Evolutionary conservation across 2,329 filamentous ascomycete species (phyloP).

Genomic region (Colletotrichum musicola): DNA sequence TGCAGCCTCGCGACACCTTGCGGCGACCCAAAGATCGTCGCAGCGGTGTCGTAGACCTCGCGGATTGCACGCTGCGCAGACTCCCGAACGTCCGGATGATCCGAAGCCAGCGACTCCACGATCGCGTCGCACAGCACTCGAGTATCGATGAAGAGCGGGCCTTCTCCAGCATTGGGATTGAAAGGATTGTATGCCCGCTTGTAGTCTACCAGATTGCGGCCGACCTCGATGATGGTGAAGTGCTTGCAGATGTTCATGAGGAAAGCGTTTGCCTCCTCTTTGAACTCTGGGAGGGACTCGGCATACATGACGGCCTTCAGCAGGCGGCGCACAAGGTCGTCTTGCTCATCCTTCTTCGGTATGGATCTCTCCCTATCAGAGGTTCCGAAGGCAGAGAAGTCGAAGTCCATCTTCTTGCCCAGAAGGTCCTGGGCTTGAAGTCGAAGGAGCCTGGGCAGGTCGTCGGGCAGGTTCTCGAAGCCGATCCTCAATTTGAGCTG

Average conservation of each 20-base stretch:
- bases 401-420: constrained; percentile 77
- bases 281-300: constrained; percentile 83
- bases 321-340: constrained; percentile 84
- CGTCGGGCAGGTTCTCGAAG: constrained; percentile 87
- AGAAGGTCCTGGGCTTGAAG: constrained; percentile 90
- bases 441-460: constrained; percentile 85
- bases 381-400: constrained; percentile 77
- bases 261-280: constrained; percentile 80
- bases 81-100: constrained; percentile 83
- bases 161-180: constrained; percentile 87
- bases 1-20: constrained; percentile 80
- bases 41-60: constrained; percentile 81
- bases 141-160: constrained; percentile 88
- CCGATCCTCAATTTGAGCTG: constrained; percentile 94
- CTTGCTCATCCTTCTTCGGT: constrained; percentile 87
- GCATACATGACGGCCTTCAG: constrained; percentile 91
- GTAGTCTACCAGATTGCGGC: constrained; percentile 82
- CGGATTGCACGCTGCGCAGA: constrained; percentile 84
- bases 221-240: constrained; percentile 91
- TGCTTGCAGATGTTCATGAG: constrained; percentile 87
- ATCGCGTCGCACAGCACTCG: constrained; percentile 89
- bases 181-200: constrained; percentile 85
- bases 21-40: constrained; percentile 82
- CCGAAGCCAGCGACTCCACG: constrained; percentile 89
- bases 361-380: constrained; percentile 87